These are phyloP conservation scores for Pterula multifida DNA, from an alignment of 1,284 basidiomycete genomes.

Conservation along the genomic window DNA sequence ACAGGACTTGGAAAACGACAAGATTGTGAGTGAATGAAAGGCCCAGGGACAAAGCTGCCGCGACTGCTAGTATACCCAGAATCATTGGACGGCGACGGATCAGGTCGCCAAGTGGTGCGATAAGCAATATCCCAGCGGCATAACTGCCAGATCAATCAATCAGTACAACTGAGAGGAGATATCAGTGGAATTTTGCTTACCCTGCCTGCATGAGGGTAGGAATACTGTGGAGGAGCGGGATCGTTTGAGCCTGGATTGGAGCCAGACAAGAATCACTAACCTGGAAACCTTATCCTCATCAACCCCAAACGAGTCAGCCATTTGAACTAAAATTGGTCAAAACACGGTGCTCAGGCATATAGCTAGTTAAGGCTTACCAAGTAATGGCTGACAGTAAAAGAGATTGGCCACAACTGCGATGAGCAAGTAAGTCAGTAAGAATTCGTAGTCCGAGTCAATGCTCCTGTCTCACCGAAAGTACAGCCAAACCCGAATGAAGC, in stretches of 20 bases:
- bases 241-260: background rate
- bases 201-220: slow-evolving; percentile 40
- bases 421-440: background rate
- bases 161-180: background rate
- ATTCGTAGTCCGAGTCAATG: no score
- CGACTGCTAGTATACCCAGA: slow-evolving; percentile 25
- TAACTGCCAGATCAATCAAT: slow-evolving; percentile 19
- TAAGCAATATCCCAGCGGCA: slow-evolving; percentile 33
- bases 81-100: slow-evolving; percentile 37
- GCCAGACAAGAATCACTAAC: slow-evolving; percentile 8
- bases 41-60: slow-evolving; percentile 30
- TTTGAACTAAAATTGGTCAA: slow-evolving; percentile 17
- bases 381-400: slow-evolving; percentile 41
- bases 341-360: background rate
- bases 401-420: slow-evolving; percentile 28
- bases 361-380: slow-evolving; percentile 21
- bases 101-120: slow-evolving; percentile 42
- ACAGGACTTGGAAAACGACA: slow-evolving; percentile 30
- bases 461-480: slow-evolving; percentile 31
- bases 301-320: slow-evolving; percentile 24
- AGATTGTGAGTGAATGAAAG: slow-evolving; percentile 31
- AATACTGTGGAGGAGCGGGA: slow-evolving; percentile 16
- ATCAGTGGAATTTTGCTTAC: slow-evolving; percentile 11
- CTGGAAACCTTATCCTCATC: slow-evolving; percentile 29
- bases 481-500: slow-evolving; percentile 34